These are phyloP conservation scores for Solanum tarijense DNA, from an alignment of 257 asterid genomes.

Conservation along the genomic window DNA sequence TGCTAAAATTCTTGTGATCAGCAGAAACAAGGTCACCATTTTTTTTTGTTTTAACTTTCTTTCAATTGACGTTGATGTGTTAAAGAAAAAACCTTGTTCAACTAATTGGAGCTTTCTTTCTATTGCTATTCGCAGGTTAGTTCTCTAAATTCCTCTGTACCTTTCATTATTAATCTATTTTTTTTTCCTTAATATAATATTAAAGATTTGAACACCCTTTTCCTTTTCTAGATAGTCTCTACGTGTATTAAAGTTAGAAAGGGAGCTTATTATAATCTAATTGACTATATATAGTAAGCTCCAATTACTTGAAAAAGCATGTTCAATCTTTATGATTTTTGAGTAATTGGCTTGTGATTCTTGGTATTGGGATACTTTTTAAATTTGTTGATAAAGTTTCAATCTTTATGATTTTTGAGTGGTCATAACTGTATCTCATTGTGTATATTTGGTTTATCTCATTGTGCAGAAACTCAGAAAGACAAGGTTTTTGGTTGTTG, in stretches of 20 bases:
- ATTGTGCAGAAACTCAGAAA: conserved; percentile 31
- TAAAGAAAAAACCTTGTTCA: background rate
- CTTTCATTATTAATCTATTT: background rate
- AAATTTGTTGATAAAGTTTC: background rate
- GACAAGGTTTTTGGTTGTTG: conserved; percentile 18
- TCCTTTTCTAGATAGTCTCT: conserved; percentile 27
- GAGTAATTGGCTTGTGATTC: background rate
- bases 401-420: background rate
- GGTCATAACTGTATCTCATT: background rate
- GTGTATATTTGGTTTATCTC: conserved; percentile 10
- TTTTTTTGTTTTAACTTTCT: background rate
- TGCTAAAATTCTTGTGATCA: conserved; percentile 10
- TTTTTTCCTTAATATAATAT: background rate
- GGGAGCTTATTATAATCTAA: conserved; percentile 25
- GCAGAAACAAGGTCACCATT: conserved; percentile 5
- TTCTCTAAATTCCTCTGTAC: background rate
- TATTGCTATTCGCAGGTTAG: conserved; percentile 3
- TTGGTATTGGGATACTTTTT: background rate
- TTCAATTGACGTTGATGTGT: conserved; percentile 17
- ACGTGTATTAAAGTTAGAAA: conserved; percentile 34
- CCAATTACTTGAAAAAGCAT: background rate
- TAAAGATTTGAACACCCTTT: conserved; percentile 13
- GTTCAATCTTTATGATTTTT: too few relatives aligned
- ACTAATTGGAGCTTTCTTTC: conserved; percentile 8
- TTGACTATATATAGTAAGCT: conserved; percentile 30